Evolutionary conservation across 2,329 filamentous ascomycete genomes (phyloP), one percentile per base, ranked within the genome.

Genomic region (Fusarium albosuccineum): DNA sequence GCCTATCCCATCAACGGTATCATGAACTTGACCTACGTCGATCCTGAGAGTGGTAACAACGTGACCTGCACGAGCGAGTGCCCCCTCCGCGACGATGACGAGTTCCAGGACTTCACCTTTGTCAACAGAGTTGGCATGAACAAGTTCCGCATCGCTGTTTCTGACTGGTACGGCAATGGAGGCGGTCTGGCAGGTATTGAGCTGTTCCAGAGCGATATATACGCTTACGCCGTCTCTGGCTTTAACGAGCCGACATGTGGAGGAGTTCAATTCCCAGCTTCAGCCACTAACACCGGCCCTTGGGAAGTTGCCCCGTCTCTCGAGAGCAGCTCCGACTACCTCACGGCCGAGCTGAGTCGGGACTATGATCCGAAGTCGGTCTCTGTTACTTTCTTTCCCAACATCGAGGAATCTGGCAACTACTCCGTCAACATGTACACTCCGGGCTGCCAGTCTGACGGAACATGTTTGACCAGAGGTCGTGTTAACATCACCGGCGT

Each of bases 361-460:
- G 80, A 83, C 37, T 85, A 89, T 51, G 84, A 84, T 37, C 81
- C 87, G 2, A 81, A 87, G 42, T 85, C 87, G 1, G 88, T 90
- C 0, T 88, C 88, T 1, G 89, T 98, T 6, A 88, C 92, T 4
- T 97, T 97, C 77, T 82, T 86, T 54, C 96, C 97, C 1, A 91
- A 97, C 75, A 91, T 99, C 68, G 89, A 89, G 69, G 91, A 97
- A 75, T 92, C 93, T 2, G 97, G 96, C 50, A 95, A 97, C 74
- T 99, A 99, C 78, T 91, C 92, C 0, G 89, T 99, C 73, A 92
- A 92, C 62, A 82, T 99, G 62, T 99, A 94, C 79, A 99, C 96
- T 0, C 96, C 96, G 14, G 96, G 96, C 17, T 99, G 97, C 76
- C 80, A 88, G 29, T 89, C 92, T 70, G 95, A 97, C 75, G 85